A percentile compares a stretch with the other conserved stretches of the same genome.
Conservation (phyloP, 768 basidiomycete species). For the Boletus vinaceobasis region DNA sequence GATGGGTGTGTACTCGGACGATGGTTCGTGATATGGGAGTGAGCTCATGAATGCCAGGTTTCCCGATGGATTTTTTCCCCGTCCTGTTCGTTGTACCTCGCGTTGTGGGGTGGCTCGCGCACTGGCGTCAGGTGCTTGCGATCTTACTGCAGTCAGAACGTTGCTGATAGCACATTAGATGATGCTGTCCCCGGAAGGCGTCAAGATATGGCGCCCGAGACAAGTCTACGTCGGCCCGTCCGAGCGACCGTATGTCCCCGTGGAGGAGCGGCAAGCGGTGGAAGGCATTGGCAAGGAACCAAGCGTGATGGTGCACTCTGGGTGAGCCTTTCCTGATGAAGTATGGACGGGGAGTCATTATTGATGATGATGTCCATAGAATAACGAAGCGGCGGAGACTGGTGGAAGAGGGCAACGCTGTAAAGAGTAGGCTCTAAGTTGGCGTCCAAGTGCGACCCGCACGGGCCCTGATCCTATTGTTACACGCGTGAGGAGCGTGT, state of each 20-base stretch:
- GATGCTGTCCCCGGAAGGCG: conserved; percentile 86
- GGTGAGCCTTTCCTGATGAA: conserved; percentile 46
- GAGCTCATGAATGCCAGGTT: conserved; percentile 46
- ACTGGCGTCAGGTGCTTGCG: conserved; percentile 74
- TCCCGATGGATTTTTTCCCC: conserved; percentile 93
- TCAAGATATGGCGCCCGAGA: conserved; percentile 91
- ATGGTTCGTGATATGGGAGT: neutral
- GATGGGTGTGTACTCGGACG: conserved; percentile 58
- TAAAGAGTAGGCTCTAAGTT: conserved; percentile 28
- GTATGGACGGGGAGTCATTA: neutral
- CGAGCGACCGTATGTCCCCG: conserved; percentile 70
- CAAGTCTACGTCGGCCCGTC: conserved; percentile 80
- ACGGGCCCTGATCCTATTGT: too few species aligned
- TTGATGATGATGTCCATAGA: conserved; percentile 14
- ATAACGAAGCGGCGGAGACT: conserved; percentile 33
- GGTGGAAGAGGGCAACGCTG: conserved; percentile 23
- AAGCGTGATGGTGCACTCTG: conserved; percentile 64
- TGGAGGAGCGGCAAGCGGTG: conserved; percentile 54
- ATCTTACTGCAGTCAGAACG: neutral
- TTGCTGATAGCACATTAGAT: conserved; percentile 47
- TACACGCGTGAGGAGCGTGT: neutral
- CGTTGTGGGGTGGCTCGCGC: conserved; percentile 90
- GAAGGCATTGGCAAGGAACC: conserved; percentile 58
- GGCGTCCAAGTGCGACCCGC: neutral
- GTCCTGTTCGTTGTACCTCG: conserved; percentile 90